A percentile compares a stretch with the other conserved stretches of the same genome.
These are phyloP conservation scores for Castanea crenata DNA, from an alignment of 306 rosid genomes.

Conservation along the genomic window DNA sequence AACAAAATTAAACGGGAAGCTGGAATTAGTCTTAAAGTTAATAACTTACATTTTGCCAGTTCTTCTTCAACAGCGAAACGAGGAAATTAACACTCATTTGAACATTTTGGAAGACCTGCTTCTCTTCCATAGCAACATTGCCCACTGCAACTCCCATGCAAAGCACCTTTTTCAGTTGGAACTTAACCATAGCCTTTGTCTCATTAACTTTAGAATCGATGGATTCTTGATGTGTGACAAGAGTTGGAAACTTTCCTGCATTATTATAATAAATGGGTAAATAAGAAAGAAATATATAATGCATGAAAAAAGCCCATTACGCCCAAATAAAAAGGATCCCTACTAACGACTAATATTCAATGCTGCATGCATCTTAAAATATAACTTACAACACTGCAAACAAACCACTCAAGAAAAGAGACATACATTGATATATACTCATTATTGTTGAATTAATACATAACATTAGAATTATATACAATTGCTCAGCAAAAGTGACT, in stretches of 20 bases:
- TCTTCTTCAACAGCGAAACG: slow-evolving; percentile 77
- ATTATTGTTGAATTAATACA: not conserved
- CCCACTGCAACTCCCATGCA: slow-evolving; percentile 96
- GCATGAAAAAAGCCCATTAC: not conserved
- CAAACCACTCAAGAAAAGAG: not conserved
- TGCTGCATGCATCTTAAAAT: not conserved
- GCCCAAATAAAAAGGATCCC: not conserved
- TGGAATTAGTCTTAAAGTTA: not conserved
- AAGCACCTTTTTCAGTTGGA: slow-evolving; percentile 85
- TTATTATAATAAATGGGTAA: not conserved
- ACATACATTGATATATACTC: not conserved
- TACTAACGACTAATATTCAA: not conserved
- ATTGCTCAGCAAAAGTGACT: not conserved
- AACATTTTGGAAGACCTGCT: slow-evolving; percentile 82
- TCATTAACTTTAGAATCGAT: slow-evolving; percentile 76
- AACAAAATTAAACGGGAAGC: not conserved
- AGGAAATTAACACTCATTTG: slow-evolving; percentile 84
- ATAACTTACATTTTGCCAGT: slow-evolving; percentile 65
- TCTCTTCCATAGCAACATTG: slow-evolving; percentile 83
- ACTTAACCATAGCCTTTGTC: slow-evolving; percentile 80
- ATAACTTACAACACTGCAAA: not conserved
- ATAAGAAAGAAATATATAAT: not conserved
- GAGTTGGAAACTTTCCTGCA: slow-evolving; percentile 79
- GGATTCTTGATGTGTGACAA: slow-evolving; percentile 83
- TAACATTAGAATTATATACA: not conserved